A percentile compares a stretch with the other conserved stretches of the same genome.
Conservation (phyloP, 2,329 filamentous ascomycete genomes). For the Fusarium secorum region DNA sequence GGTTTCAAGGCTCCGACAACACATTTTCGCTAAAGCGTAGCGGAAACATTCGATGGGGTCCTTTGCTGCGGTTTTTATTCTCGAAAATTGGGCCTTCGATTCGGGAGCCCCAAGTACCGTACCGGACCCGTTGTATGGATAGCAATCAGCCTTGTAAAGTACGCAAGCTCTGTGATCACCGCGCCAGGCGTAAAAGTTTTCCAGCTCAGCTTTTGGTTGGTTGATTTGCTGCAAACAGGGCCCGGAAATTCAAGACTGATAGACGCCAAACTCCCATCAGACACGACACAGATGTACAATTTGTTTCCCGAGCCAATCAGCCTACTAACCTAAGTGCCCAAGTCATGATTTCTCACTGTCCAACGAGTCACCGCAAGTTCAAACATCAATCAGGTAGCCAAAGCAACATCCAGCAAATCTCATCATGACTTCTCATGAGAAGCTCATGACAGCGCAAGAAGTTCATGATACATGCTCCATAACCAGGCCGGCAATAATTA, state of each 20-base stretch:
- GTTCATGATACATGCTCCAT: background rate
- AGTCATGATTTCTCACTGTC: background rate
- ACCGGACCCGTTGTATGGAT: background rate
- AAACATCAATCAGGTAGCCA: background rate
- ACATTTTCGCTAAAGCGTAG: background rate
- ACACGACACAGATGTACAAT: background rate
- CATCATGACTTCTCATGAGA: background rate
- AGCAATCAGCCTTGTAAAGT: conserved; percentile 23
- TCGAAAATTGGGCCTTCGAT: conserved; percentile 25
- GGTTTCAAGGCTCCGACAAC: background rate
- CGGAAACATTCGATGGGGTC: conserved; percentile 3
- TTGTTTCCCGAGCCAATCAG: background rate
- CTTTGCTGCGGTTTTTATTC: conserved; percentile 19
- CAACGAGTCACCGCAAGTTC: background rate
- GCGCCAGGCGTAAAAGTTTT: background rate
- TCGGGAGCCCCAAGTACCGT: conserved; percentile 7
- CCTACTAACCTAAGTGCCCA: background rate
- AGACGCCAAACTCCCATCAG: background rate
- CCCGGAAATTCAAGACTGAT: background rate
- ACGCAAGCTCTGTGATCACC: background rate
- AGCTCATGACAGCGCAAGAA: background rate
- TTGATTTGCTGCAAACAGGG: background rate
- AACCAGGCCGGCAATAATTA: background rate
- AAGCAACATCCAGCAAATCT: background rate
- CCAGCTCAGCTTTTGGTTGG: background rate